Conservation (phyloP, 495 filamentous ascomycete genomes). For the Annulohypoxylon nitens region DNA sequence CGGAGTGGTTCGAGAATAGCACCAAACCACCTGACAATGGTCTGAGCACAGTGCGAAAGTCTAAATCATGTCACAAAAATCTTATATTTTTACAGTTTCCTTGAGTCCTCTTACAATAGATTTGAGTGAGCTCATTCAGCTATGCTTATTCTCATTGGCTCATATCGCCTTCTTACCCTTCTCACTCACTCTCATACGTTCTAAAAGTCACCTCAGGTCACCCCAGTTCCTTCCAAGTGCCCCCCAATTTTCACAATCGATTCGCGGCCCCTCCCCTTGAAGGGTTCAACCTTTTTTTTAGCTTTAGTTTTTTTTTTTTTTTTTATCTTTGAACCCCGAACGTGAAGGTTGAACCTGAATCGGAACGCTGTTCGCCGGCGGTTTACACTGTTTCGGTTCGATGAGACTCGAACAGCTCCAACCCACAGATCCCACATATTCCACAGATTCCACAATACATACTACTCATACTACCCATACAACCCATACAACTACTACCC, state of each 20-base stretch:
- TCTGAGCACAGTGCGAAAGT: slow-evolving; percentile 46
- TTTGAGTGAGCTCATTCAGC: slow-evolving; percentile 26
- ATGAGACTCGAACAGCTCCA: slow-evolving; percentile 9
- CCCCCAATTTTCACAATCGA: slow-evolving; percentile 3
- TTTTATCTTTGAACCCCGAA: background rate
- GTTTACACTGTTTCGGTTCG: slow-evolving; percentile 19
- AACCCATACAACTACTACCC: background rate
- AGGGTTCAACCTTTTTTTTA: background rate
- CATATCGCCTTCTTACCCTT: background rate
- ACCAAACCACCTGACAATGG: slow-evolving; percentile 48
- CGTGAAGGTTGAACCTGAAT: background rate
- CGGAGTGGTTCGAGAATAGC: slow-evolving; percentile 50
- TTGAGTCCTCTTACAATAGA: background rate
- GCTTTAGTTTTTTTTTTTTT: background rate
- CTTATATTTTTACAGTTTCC: slow-evolving; percentile 13
- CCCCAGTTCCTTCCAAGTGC: background rate
- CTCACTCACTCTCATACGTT: slow-evolving; percentile 1
- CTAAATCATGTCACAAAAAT: slow-evolving; percentile 6
- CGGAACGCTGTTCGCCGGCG: slow-evolving; percentile 47
- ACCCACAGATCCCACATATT: background rate
- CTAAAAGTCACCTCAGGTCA: slow-evolving; percentile 5
- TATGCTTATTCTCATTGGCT: background rate
- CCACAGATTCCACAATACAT: background rate
- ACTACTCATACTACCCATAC: too few relatives aligned
- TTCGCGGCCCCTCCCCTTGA: background rate